Base-by-base conservation (phyloP, 495 filamentous ascomycete species). In the Thermochaetoides thermophila region DNA sequence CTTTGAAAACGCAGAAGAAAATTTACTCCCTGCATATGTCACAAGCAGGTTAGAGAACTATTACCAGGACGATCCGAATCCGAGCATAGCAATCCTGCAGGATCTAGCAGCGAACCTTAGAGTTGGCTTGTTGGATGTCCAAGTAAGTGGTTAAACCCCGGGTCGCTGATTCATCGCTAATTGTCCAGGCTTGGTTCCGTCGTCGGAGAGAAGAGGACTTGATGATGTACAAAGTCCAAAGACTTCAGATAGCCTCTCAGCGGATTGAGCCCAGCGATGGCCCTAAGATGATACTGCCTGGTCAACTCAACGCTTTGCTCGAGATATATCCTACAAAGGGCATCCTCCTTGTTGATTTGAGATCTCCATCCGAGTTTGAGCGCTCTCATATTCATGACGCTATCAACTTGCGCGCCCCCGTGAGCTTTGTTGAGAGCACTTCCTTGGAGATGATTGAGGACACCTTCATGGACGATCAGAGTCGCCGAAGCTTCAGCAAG, bases 391-490 rank as follows among this genome's bases (percentile, higher is more conserved):
- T 66, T 24, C 53, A 60, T 27, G 55, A 59, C 21, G 59, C 62
- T 13, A 52, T 64, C 41, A 66, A 66, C 37, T 43, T 66, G 31
- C 56, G 62, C 12, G 57, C 57, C 4, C 62, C 62, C 0, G 36
- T 59, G 8, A 56, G 43, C 5, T 64, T 64, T 29, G 49, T 63
- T 15, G 31, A 56, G 13, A 41, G 46, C 16, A 60, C 60, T 13
- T 53, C 53, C 0, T 53, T 62, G 19, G 60, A 63, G 29, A 64
- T 64, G 58, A 59, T 66, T n/a, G 60, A 62, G 34, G 57, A 54
- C 42, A 55, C 58, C 13, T 46, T 66, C 12, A 52, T 55, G 18
- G 61, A 66, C 18, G 57, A 60, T 31, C 49, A 57, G 18, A 58
- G 55, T 38, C 53, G 58, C 0, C 52, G 51, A 20, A 55, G 49